phyloP scores from a whole-genome alignment of 2,329 filamentous ascomycete species.

The Diplodia scrobiculata region DNA sequence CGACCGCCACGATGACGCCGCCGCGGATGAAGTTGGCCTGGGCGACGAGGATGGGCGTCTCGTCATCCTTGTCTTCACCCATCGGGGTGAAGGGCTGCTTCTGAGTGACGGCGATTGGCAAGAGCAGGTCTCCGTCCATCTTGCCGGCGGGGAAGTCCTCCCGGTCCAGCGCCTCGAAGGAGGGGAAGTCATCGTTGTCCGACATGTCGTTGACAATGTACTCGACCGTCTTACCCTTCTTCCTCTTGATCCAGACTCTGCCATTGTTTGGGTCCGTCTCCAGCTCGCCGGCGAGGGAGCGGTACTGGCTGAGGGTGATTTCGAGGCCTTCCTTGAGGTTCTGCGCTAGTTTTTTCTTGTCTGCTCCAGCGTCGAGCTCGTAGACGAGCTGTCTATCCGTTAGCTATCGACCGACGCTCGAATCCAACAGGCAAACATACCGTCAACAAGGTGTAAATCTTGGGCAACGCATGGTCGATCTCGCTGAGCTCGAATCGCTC shows the following conservation, averaged over 20 bases:
- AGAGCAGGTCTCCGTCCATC: constrained; percentile 27
- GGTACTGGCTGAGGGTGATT: constrained; percentile 32
- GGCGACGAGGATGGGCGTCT: constrained; percentile 31
- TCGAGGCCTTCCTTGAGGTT: constrained; percentile 33
- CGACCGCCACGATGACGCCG: constrained; percentile 37
- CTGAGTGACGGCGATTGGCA: constrained; percentile 30
- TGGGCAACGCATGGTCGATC: constrained; percentile 12
- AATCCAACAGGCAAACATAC: background rate
- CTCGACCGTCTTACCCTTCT: constrained; percentile 30
- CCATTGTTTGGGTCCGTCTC: constrained; percentile 31
- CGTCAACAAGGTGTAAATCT: constrained; percentile 17
- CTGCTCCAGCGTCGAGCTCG: constrained; percentile 15
- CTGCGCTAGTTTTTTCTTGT: constrained; percentile 24
- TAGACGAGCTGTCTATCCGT: constrained; percentile 33
- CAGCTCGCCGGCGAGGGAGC: constrained; percentile 31
- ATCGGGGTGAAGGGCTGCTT: constrained; percentile 30
- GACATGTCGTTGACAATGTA: constrained; percentile 31
- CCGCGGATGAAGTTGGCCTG: constrained; percentile 39
- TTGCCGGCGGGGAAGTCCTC: constrained; percentile 32
- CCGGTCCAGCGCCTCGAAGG: constrained; percentile 32
- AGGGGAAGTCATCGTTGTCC: constrained; percentile 30
- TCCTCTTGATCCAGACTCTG: constrained; percentile 32
- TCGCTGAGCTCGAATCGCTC: constrained; percentile 23
- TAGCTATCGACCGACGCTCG: background rate
- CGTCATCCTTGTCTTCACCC: constrained; percentile 28